Base-by-base conservation (phyloP, 1,284 basidiomycete species). In the Omphalotus olearius region DNA sequence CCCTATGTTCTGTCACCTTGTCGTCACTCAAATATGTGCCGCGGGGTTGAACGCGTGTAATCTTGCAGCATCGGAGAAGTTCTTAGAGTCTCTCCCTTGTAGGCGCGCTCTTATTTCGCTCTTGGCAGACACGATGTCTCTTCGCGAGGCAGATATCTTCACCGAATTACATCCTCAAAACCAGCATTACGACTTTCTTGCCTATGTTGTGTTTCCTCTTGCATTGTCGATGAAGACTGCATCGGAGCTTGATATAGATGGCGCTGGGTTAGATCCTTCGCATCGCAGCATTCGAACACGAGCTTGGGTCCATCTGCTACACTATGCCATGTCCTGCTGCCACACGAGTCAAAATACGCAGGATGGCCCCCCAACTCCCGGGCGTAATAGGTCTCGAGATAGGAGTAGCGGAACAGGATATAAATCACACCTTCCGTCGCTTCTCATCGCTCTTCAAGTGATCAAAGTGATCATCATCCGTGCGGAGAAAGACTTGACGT, bases 401-500 rank as follows among this genome's bases (percentile, higher is more conserved):
- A 60, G 28, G 48, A 47, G 41, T 17, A 55, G 2, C 45, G 25
- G 60, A n/a, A 54, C 62, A 4, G 53, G 59, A 36, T 62, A 56
- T 50, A 62, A 65, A 37, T 67, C 71, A 37, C 69, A 72, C 9
- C 66, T 79, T 1, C 73, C 78, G 38, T 72, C 71, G 0, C 70
- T 84, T 25, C 68, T 80, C 33, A 69, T 82, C 1, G 75, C 79
- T 0, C 60, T 91, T 6, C 88, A 91, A 62, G 75, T 86, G 16
- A 66, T 91, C 59, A 91, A 91, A 64, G 67, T 83, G 36, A 76
- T 90, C 54, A 59, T 84, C 13, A 67, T 89, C 44, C 80, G 85
- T 7, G 87, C 81, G 1, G 77, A 77, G 49, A 66, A 71, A 16
- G 84, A 86, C 50, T 66, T 88, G n/a, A 79, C 79, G 1, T 61